Evolutionary conservation across 805 yeast genomes (phyloP).

Genomic region (Kodamaea nitidulidarum): DNA sequence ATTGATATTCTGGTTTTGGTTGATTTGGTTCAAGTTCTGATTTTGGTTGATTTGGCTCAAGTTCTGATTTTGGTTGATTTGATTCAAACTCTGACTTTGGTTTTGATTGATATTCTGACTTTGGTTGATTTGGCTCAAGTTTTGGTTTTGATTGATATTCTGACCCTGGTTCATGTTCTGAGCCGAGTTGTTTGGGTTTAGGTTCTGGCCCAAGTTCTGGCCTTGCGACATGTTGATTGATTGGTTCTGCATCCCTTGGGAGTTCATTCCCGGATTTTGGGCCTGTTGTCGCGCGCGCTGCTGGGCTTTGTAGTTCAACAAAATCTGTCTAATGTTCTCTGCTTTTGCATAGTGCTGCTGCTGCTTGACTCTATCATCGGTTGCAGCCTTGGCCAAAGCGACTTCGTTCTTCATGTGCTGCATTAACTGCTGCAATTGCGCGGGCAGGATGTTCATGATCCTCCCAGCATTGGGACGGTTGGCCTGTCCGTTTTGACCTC

Average conservation of each 20-base stretch:
- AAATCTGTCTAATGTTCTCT: slow-evolving; percentile 56
- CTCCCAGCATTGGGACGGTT: slow-evolving; percentile 7
- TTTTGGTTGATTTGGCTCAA: slow-evolving; percentile 13
- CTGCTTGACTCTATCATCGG: slow-evolving; percentile 57
- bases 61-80: slow-evolving; percentile 29
- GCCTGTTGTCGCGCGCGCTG: slow-evolving; percentile 22
- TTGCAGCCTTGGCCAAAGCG: slow-evolving; percentile 59
- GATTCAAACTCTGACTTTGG: slow-evolving; percentile 20
- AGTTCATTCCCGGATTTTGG: neutral
- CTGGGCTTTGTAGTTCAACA: slow-evolving; percentile 52
- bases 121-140: too few relatives aligned
- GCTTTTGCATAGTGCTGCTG: slow-evolving; percentile 61
- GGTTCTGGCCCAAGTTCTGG: slow-evolving; percentile 19
- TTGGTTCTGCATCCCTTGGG: slow-evolving; percentile 12
- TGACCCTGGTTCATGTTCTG: slow-evolving; percentile 18
- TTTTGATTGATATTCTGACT: slow-evolving; percentile 7
- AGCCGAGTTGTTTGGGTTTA: slow-evolving; percentile 31
- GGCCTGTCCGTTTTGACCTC: neutral
- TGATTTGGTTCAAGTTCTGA: too few relatives aligned
- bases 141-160: slow-evolving; percentile 1
- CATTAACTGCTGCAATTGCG: slow-evolving; percentile 55
- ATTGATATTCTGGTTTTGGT: slow-evolving; percentile 9
- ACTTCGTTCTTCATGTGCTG: slow-evolving; percentile 57
- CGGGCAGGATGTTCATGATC: slow-evolving; percentile 36
- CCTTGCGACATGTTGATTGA: slow-evolving; percentile 16